A percentile compares a stretch with the other conserved stretches of the same genome.
Evolutionary conservation across 108 stramenopile species (phyloP).

Genomic region (Cyclotella atomus): DNA sequence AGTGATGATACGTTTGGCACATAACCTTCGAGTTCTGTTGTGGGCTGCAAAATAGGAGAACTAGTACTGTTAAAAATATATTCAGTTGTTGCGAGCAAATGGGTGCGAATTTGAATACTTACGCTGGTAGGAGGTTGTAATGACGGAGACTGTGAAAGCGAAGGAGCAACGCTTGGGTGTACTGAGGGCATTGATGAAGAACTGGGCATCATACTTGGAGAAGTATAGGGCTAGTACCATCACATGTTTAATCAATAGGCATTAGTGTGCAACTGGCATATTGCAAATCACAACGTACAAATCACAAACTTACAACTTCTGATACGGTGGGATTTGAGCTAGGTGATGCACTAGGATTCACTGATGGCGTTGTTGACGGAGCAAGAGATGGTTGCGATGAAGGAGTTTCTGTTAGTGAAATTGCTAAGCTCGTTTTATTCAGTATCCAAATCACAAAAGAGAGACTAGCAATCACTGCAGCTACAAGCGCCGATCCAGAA

Average conservation of each 20-base stretch:
- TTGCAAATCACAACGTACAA: neutral
- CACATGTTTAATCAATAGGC: neutral
- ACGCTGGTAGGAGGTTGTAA: neutral
- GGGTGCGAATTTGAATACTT: neutral
- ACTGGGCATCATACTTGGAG: neutral
- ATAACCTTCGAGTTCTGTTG: neutral
- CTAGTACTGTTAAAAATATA: neutral
- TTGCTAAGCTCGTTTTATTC: too few species aligned
- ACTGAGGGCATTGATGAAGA: neutral
- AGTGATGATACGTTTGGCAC: constrained; percentile 16
- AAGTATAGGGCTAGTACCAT: neutral
- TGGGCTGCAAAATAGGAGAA: neutral
- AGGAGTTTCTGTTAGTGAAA: too few species aligned
- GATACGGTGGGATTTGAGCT: too few species aligned
- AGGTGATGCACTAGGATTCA: too few species aligned
- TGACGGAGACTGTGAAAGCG: neutral
- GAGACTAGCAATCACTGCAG: too few species aligned
- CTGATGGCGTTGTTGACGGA: too few species aligned
- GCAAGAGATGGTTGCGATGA: too few species aligned
- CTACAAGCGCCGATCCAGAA: too few species aligned
- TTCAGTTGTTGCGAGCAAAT: neutral
- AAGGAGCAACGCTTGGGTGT: neutral
- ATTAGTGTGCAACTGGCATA: neutral
- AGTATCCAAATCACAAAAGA: too few species aligned
- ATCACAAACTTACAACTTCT: too few species aligned